Evolutionary conservation across 2,329 filamentous ascomycete species (phyloP), one percentile per base, ranked within the genome.

Genomic region (Paecilomyces dactylethromorphus): DNA sequence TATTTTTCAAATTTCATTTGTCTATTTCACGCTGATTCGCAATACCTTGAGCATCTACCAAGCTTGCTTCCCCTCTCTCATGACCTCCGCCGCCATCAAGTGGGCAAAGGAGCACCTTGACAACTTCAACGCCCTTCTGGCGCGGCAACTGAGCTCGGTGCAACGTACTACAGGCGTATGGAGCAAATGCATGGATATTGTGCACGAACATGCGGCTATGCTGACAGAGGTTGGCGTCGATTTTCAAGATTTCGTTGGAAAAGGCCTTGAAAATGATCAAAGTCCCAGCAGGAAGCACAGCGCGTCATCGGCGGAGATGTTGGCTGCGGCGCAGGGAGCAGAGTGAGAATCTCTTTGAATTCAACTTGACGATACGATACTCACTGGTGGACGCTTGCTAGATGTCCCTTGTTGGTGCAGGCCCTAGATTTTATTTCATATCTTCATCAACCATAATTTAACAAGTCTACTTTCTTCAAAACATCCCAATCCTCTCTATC

Each of bases 31-130:
- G 57, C 84, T 96, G 64, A 93, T 99, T 71, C 87, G 91, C 66
- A 97, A 97, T 75, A 97, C 94, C 0, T 89, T 97, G 60, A 84
- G 85, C 68, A 92, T 90, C 69, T 97, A 94, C 75, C 91, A 96
- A 79, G 75, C 77, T 56, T 96, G 91, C 72, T 97, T 97, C 71
- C 88, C 92, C 11, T 83, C 90, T 26, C 81, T 87, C 13, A 91
- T 94, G 79, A 95, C 94, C 83, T 96, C 91, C 68, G 92, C 92
- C 0, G 96, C 92, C 67, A 93, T 99, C 67, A 95, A 93, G 71
- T 99, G 94, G 94, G 92, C 92, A n/a, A 97, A 97, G 75, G 89
- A 94, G 66, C 87, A 96, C 71, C 86, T 97, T 1, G 92, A 97
- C 66, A 87, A 87, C 1, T 97, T 97, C 79, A 97, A 97, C 68